Evolutionary conservation across 768 basidiomycete species (phyloP), one percentile per base, ranked within the genome.

Genomic region (Daedalea quercina): DNA sequence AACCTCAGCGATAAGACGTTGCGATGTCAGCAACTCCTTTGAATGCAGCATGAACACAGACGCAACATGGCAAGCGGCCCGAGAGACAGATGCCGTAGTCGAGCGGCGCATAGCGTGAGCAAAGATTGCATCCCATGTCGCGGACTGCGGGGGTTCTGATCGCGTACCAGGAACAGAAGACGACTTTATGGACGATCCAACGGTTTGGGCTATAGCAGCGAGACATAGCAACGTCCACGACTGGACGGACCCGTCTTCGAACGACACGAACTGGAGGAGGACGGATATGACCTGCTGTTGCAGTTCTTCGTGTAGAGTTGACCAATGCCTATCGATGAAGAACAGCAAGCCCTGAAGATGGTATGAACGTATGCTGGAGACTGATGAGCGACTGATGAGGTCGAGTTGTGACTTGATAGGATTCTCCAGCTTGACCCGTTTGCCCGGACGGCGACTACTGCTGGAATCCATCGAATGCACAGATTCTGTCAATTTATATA

Each of bases 191-290:
- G 42, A 17, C 9, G 26, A 34, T 28, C 45, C 50, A 23, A 81
- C 77, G 4, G 77, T 72, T 58, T 75, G 66, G 2, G 85, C 84
- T 34, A 95, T 75, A 8, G 87, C 81, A 13, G 88, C 85, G 41
- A 93, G 72, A 62, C 83, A 88, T 26, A 95, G 60, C 61, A 95
- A 89, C 1, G 84, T 75, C 94, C 94, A 97, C 2, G 84, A 84
- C 61, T 95, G 94, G 1, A 88, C 69, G 2, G 65, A 62, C 0
- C 74, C 62, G 46, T 93, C 87, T 37, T 88, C 83, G 24, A 77
- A 70, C 3, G 82, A 75, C 28, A 94, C 70, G 34, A 85, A 76
- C 44, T 80, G 76, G 11, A 83, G 61, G 25, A 94, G 75, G 1
- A 73, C 67, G 20, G 72, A 60, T 46, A 85, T 68, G 31, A 93